These are phyloP conservation scores for Sugiyamaella grinbergsii DNA, from an alignment of 1,139 yeast species.

Conservation along the genomic window DNA sequence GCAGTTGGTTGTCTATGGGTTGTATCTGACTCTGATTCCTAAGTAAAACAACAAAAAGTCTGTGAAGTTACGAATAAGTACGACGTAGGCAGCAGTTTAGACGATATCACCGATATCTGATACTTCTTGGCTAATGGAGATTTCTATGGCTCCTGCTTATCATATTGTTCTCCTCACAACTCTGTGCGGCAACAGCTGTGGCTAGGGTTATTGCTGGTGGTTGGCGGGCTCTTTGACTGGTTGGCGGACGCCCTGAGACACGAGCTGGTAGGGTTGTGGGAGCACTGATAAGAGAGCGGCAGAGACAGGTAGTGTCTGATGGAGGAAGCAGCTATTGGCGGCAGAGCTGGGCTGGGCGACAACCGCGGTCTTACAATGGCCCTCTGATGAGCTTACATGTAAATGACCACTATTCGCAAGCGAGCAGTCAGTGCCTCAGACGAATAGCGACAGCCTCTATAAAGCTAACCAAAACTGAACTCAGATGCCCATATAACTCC, in stretches of 20 bases:
- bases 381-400: no score
- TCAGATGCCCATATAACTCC: no score
- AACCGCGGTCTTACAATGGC: no score
- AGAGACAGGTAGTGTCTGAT: no score
- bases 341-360: no score
- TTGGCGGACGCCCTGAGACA: not conserved
- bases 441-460: no score
- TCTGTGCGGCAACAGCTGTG: not conserved
- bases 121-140: not conserved
- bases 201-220: not conserved
- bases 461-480: no score
- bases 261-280: not conserved
- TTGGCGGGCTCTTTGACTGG: conserved; percentile 1
- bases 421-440: no score
- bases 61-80: not conserved
- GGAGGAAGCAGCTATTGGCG: no score
- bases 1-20: not conserved
- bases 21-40: no score
- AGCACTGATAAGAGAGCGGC: not conserved
- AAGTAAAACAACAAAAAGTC: not conserved
- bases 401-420: no score
- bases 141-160: not conserved
- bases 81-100: not conserved
- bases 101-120: not conserved
- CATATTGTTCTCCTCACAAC: not conserved